phyloP scores from a whole-genome alignment of 768 basidiomycete genomes.

The Lactifluus piperatus region DNA sequence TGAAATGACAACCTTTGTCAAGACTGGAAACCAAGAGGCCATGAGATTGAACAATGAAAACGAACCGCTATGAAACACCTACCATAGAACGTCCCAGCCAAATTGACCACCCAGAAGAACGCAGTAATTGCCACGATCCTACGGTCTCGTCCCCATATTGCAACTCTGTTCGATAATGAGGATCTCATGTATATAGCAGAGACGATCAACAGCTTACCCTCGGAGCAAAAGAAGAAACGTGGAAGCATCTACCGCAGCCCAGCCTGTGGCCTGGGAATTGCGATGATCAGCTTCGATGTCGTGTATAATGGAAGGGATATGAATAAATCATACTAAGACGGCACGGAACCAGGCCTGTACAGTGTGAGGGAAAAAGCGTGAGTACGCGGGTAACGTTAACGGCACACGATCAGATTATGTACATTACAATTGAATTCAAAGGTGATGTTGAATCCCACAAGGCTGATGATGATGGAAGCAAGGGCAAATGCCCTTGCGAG shows the following conservation, averaged over 20 bases:
- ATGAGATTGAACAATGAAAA: not conserved
- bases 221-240: conserved; percentile 17
- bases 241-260: conserved; percentile 1
- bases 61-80: not conserved
- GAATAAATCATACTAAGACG: conserved; percentile 6
- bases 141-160: conserved; percentile 15
- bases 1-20: conserved; percentile 1
- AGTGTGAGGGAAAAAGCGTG: too few relatives aligned
- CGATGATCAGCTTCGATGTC: not conserved
- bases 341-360: conserved; percentile 12
- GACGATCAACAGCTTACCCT: not conserved
- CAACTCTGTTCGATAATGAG: conserved; percentile 1
- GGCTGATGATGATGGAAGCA: not conserved
- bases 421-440: conserved; percentile 11
- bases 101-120: not conserved
- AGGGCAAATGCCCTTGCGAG: conserved; percentile 6
- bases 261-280: conserved; percentile 1
- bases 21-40: not conserved
- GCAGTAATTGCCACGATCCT: not conserved
- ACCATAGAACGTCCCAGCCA: conserved; percentile 3
- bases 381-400: not conserved
- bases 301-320: not conserved
- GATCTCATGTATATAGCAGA: not conserved
- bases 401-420: not conserved
- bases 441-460: conserved; percentile 14